phyloP scores from a whole-genome alignment of 2,329 filamentous ascomycete species.

The Microcyclosporella mali region DNA sequence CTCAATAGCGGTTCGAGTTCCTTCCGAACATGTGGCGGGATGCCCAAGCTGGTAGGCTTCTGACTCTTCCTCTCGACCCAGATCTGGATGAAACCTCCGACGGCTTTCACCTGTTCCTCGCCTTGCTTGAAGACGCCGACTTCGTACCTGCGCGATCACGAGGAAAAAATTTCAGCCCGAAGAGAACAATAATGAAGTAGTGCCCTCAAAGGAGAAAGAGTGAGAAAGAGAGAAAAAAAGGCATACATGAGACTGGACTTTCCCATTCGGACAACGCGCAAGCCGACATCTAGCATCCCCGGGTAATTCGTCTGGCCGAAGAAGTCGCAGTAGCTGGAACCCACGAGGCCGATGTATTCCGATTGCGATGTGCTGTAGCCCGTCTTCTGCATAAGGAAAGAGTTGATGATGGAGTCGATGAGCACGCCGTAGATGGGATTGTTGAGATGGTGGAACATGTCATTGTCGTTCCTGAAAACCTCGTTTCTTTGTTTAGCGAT shows the following conservation, averaged over 20 bases:
- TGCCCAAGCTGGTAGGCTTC: conserved; percentile 60
- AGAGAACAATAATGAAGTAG: neutral
- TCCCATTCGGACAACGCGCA: conserved; percentile 78
- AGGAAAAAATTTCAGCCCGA: neutral
- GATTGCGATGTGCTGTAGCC: conserved; percentile 66
- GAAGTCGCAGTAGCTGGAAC: conserved; percentile 79
- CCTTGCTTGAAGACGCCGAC: conserved; percentile 77
- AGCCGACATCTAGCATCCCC: conserved; percentile 69
- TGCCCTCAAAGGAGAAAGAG: too few relatives aligned
- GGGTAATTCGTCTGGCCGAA: conserved; percentile 72
- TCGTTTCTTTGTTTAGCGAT: neutral
- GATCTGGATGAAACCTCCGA: conserved; percentile 22
- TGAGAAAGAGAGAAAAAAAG: too few relatives aligned
- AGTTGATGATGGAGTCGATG: conserved; percentile 81
- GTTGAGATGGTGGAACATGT: conserved; percentile 74
- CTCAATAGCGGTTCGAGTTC: conserved; percentile 32
- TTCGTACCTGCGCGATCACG: conserved; percentile 55
- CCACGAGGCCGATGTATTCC: conserved; percentile 72
- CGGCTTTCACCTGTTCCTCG: conserved; percentile 64
- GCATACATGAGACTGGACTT: conserved; percentile 74
- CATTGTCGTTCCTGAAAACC: conserved; percentile 74
- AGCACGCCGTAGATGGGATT: conserved; percentile 45
- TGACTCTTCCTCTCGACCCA: conserved; percentile 57
- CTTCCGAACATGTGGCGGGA: conserved; percentile 52
- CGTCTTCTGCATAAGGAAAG: conserved; percentile 76